phyloP scores from a whole-genome alignment of 225 moss, liverwort and hornwort species.

The Polytrichum formosum region DNA sequence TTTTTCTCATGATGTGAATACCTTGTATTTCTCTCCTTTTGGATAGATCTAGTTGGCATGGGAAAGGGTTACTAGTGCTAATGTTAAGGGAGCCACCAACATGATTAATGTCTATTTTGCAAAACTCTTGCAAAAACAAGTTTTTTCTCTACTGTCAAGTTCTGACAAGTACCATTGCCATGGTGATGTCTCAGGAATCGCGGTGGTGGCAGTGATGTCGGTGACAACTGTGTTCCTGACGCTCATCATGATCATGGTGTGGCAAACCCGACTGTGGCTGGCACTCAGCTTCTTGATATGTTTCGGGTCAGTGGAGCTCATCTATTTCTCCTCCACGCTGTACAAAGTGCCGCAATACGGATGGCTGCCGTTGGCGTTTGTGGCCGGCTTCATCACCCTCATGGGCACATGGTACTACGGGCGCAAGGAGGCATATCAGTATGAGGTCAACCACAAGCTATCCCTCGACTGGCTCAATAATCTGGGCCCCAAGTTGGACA shows the following conservation, averaged over 20 bases:
- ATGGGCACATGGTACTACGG: constrained; percentile 85
- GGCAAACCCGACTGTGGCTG: constrained; percentile 48
- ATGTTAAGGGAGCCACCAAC: too few species aligned
- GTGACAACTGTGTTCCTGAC: constrained; percentile 66
- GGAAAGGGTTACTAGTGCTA: too few species aligned
- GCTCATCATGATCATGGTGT: constrained; percentile 75
- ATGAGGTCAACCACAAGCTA: constrained; percentile 65
- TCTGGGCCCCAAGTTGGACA: constrained; percentile 67
- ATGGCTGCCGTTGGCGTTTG: constrained; percentile 74
- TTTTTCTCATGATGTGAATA: too few species aligned
- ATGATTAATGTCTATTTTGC: too few species aligned
- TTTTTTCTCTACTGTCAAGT: too few species aligned
- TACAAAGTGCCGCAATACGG: constrained; percentile 84
- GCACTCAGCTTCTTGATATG: constrained; percentile 32
- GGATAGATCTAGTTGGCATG: too few species aligned
- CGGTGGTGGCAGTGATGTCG: constrained; percentile 82
- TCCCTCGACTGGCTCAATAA: constrained; percentile 74
- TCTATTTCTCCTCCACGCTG: constrained; percentile 74
- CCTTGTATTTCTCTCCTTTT: too few species aligned
- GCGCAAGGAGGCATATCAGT: constrained; percentile 66
- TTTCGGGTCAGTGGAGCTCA: constrained; percentile 51
- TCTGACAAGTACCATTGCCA: too few species aligned
- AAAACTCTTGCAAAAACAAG: too few species aligned
- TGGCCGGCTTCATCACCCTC: constrained; percentile 37
- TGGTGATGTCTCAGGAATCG: constrained; percentile 52